Evolutionary conservation across 2,329 filamentous ascomycete species (phyloP), one percentile per base, ranked within the genome.

Genomic region (Lecanicillium sp.): DNA sequence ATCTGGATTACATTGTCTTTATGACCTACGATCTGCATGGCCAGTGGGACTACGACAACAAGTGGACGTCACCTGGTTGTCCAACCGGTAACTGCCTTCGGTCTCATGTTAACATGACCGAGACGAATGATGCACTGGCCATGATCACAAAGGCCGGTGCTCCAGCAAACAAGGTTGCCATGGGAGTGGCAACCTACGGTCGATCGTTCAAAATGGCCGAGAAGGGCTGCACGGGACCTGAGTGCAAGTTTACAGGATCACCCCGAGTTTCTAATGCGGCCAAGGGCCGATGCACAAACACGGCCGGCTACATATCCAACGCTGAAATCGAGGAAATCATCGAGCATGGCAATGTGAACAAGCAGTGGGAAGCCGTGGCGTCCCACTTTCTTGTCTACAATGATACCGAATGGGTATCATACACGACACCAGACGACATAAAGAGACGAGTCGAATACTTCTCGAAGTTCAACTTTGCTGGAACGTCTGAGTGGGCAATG

Each of bases 51-150:
- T 43, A 44, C 15, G 49, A 48, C 5, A 71, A 67, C 49, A 27
- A 44, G 14, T 56, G 50, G 40, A 45, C 60, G 0, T 52, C 50
- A 6, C 35, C 50, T 8, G 59, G 56, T 5, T 66, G 63, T 36
- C 48, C 40, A 1, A 43, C 40, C 1, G 66, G 66, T 4, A 64
- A 62, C 36, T 68, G 64, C 41, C 57, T 69, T 0, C 58, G 63
- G 2, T 57, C 51, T n/a, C 58, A 67, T 29, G 55, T 69, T 44
- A 69, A 68, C 49, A 19, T 60, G 21, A 69, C 58, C 1, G 65
- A 71, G 51, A 69, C 64, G 0, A 45, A 51, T 0, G 54, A 51
- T 7, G 44, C 66, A 0, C 50, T 71, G 4, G 47, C 58, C 6
- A 67, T 66, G 57, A 51, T 60, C n/a, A n/a, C n/a, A n/a, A n/a